These are phyloP conservation scores for Lathyrus aphaca DNA, from an alignment of 306 rosid genomes.

Conservation along the genomic window DNA sequence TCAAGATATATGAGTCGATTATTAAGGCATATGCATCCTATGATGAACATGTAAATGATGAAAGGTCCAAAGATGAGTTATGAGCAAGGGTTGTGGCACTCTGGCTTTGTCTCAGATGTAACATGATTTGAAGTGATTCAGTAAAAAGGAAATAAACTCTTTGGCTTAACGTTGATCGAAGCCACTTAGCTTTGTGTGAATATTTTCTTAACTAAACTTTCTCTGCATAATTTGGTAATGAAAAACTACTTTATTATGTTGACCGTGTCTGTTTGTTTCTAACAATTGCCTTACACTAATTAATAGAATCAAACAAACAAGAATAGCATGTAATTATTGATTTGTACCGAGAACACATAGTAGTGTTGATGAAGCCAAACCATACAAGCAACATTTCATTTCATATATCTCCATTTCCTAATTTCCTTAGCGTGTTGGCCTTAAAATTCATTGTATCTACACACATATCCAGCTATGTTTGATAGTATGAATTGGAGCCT, in stretches of 20 bases:
- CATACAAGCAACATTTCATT: too few relatives aligned
- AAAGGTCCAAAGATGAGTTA: conserved; percentile 66
- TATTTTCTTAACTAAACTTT: conserved; percentile 26
- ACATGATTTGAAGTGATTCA: conserved; percentile 5
- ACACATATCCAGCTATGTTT: too few relatives aligned
- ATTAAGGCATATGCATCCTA: conserved; percentile 71
- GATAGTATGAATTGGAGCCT: too few relatives aligned
- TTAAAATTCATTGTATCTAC: too few relatives aligned
- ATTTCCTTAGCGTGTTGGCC: too few relatives aligned
- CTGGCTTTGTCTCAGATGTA: conserved; percentile 18
- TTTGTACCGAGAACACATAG: too few relatives aligned
- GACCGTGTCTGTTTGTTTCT: neutral
- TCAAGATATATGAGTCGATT: conserved; percentile 65
- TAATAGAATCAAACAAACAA: neutral
- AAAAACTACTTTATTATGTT: neutral
- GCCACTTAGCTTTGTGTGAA: conserved; percentile 7
- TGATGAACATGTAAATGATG: conserved; percentile 40
- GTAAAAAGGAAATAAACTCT: conserved; percentile 5
- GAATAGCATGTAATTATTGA: neutral
- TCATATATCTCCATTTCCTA: too few relatives aligned
- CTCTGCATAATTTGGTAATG: neutral
- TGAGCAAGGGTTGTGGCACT: conserved; percentile 38
- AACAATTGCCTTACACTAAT: neutral
- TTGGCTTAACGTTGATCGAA: conserved; percentile 1
- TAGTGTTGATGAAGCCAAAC: neutral